Evolutionary conservation across 371 early-diverging fungal genomes (phyloP).

Genomic region (Sporodiniella umbellata): DNA sequence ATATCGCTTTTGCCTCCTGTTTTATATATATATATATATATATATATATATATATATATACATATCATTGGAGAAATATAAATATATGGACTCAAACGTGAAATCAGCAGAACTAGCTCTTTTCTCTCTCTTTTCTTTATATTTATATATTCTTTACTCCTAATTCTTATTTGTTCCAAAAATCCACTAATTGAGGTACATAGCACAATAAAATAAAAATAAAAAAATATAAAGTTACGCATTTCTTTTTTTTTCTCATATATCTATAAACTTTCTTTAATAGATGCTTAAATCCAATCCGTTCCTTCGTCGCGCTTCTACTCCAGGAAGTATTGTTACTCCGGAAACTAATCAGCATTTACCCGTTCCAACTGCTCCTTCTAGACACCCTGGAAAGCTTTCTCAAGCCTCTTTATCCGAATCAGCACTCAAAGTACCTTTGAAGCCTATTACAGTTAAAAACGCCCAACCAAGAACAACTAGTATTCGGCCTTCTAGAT

Average conservation of each 20-base stretch:
- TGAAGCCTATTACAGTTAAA: constrained; percentile 8
- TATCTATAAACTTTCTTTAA: neutral
- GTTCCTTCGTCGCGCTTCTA: constrained; percentile 27
- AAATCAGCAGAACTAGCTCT: neutral
- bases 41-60: neutral
- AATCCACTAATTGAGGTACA: neutral
- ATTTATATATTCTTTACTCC: neutral
- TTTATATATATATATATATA: neutral
- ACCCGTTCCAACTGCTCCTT: constrained; percentile 5
- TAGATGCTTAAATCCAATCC: constrained; percentile 28
- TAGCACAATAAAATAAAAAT: no score
- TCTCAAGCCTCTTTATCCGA: constrained; percentile 23
- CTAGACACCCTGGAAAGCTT: constrained; percentile 15
- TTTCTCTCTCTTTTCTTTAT: neutral
- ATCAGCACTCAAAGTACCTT: constrained; percentile 19
- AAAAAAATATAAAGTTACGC: no score
- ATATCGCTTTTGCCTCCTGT: neutral
- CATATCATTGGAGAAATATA: no score
- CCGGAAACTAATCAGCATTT: constrained; percentile 4
- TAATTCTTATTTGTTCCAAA: neutral
- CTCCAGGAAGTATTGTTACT: constrained; percentile 18
- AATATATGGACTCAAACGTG: neutral
- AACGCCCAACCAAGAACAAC: constrained; percentile 16
- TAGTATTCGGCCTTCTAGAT: constrained; percentile 25
- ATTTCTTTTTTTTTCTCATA: no score